Evolutionary conservation across 1,284 basidiomycete genomes (phyloP).

Genomic region (Mycena citricolor): DNA sequence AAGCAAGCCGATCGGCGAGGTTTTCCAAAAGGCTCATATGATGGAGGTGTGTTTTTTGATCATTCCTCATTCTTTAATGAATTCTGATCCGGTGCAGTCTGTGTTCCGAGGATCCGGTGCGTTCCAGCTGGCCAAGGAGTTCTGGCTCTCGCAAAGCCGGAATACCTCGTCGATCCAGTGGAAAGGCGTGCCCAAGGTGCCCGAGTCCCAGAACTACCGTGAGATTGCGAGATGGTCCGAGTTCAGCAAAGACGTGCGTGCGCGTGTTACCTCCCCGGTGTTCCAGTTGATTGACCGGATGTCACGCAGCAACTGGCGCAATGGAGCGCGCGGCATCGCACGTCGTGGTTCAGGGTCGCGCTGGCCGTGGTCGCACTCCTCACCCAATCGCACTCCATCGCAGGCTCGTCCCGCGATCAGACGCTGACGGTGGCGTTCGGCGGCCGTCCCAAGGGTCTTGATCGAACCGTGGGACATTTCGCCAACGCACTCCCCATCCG

Average conservation of each 20-base stretch:
- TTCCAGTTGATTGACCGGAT: not conserved
- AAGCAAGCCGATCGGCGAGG: too few relatives aligned
- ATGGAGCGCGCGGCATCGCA: not conserved
- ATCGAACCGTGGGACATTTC: not conserved
- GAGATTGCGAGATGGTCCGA: not conserved
- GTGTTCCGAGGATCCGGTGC: too few relatives aligned
- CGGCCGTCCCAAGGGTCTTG: not conserved
- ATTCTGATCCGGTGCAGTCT: too few relatives aligned
- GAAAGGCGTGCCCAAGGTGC: too few relatives aligned
- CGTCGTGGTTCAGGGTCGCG: constrained; percentile 1
- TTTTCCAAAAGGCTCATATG: too few relatives aligned
- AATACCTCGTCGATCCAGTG: too few relatives aligned
- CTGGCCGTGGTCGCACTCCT: not conserved
- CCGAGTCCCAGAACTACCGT: too few relatives aligned
- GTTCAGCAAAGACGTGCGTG: not conserved
- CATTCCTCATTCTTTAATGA: too few relatives aligned
- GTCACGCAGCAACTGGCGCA: not conserved
- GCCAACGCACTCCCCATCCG: not conserved
- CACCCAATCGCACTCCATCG: not conserved
- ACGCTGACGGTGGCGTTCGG: not conserved
- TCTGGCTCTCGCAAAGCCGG: too few relatives aligned
- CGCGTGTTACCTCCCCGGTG: not conserved
- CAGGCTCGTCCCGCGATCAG: too few relatives aligned
- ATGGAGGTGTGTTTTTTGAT: too few relatives aligned
- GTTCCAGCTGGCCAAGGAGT: too few relatives aligned